Base-by-base conservation (phyloP, 2,329 filamentous ascomycete genomes). In the Alternaria sp. region DNA sequence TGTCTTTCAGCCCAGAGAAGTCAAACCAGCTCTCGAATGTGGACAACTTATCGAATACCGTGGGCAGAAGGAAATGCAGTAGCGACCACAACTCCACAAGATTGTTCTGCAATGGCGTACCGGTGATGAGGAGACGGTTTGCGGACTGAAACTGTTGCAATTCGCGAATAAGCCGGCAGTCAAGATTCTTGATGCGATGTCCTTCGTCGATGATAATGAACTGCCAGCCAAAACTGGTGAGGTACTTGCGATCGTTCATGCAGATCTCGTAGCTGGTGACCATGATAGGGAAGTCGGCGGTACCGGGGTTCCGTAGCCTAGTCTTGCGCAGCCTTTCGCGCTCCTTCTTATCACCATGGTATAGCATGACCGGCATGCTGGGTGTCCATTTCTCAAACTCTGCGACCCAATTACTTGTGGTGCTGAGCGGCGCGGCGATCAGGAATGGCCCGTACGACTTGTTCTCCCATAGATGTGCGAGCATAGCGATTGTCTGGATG, bases 131-230 rank as follows among this genome's bases (percentile, higher is more conserved):
- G 0, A 99, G 86, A 60, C 96, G 88, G 44, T 96, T 97, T 0
- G 94, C 93, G 0, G 95, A 98, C 23, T 90, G 90, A 74, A 98
- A 98, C 0, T 91, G 90, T 67, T 96, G 89, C 0, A 99, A 83
- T 69, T 97, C 93, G 51, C 93, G 91, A 67, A 98, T 97, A 0
- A 99, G 85, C 61, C 93, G 92, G 28, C 95, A 96, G 54, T 98
- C 94, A 66, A 97, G 91, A 68, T 99, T 99, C 83, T 99, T 99
- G 86, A 99, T 90, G 1, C 96, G 91, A 77, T 99, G 96, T 0
- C 96, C 96, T 81, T 99, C 96, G 71, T 99, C 95, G 65, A 99
- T 97, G 69, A 99, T 96, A 74, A 99, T 97, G 71, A 97, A 97
- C 58, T 96, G 93, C 96, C 96, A 99, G 37, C 94, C 91, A 60